Evolutionary conservation across 176 grass and related monocot genomes (phyloP).

Genomic region (Juncus effusus): DNA sequence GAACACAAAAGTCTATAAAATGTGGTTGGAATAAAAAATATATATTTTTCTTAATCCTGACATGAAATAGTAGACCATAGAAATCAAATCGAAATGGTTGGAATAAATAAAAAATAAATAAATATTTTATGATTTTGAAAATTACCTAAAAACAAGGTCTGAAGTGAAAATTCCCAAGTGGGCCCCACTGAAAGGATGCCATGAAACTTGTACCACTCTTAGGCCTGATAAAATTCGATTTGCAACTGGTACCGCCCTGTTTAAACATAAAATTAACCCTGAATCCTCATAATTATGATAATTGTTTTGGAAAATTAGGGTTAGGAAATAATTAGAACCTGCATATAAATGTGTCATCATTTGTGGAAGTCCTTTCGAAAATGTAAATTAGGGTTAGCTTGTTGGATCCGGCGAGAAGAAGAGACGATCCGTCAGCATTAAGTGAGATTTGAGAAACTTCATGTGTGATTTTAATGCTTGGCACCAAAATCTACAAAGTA

Average conservation of each 20-base stretch:
- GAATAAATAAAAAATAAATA: too few relatives aligned
- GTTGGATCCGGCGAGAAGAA: constrained; percentile 68
- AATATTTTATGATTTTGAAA: background rate
- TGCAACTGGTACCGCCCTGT: constrained; percentile 73
- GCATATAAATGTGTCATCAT: constrained; percentile 58
- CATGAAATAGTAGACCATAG: too few relatives aligned
- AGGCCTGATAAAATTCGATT: constrained; percentile 75
- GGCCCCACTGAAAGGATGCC: constrained; percentile 75
- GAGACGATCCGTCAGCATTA: constrained; percentile 63
- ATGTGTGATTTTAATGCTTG: constrained; percentile 48
- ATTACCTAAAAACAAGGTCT: constrained; percentile 86
- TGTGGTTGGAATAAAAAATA: too few relatives aligned
- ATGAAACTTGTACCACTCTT: constrained; percentile 70
- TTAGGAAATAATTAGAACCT: constrained; percentile 40
- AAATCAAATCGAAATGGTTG: too few relatives aligned
- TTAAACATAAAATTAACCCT: constrained; percentile 15
- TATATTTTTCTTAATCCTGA: too few relatives aligned
- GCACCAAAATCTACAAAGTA: constrained; percentile 45
- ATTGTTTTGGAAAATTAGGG: constrained; percentile 9
- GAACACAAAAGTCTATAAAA: too few relatives aligned
- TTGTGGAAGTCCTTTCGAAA: constrained; percentile 65
- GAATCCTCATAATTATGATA: constrained; percentile 10
- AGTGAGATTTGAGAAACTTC: constrained; percentile 53
- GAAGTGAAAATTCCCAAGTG: constrained; percentile 90
- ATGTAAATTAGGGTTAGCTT: constrained; percentile 53